phyloP scores from a whole-genome alignment of 2,329 filamentous ascomycete species.

The Claviceps africana region DNA sequence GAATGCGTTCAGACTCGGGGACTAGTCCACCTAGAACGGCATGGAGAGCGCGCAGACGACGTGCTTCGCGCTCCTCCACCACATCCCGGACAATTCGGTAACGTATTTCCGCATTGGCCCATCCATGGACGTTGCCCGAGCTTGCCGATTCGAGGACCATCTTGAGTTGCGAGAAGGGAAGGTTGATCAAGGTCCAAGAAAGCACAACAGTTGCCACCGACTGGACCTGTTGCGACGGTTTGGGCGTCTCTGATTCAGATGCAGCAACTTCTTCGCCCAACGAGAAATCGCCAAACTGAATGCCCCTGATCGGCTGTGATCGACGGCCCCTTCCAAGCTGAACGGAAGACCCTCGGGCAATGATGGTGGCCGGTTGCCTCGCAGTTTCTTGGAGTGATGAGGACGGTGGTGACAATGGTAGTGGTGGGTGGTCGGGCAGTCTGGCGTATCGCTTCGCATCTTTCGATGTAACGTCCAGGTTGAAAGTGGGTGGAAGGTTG shows the following conservation, averaged over 20 bases:
- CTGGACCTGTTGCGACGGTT: constrained; percentile 13
- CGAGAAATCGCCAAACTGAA: constrained; percentile 58
- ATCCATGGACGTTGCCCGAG: constrained; percentile 36
- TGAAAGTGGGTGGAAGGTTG: constrained; percentile 46
- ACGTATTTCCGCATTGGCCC: constrained; percentile 32
- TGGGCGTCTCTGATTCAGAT: constrained; percentile 18
- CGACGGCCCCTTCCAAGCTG: constrained; percentile 25
- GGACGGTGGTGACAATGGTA: constrained; percentile 6
- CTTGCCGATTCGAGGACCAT: constrained; percentile 46
- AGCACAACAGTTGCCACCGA: constrained; percentile 33
- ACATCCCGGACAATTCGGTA: constrained; percentile 35
- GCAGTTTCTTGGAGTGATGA: constrained; percentile 5
- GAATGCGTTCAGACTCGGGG: constrained; percentile 21
- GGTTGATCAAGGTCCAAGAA: constrained; percentile 53
- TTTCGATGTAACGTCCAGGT: constrained; percentile 33
- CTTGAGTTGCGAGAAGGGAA: constrained; percentile 55
- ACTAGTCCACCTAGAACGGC: constrained; percentile 24
- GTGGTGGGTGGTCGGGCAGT: constrained; percentile 18
- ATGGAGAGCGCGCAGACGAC: constrained; percentile 33
- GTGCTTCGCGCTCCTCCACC: constrained; percentile 42
- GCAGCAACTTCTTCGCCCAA: constrained; percentile 15
- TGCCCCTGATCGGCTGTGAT: constrained; percentile 42
- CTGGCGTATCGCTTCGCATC: constrained; percentile 26
- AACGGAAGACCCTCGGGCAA: constrained; percentile 24
- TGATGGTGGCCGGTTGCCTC: constrained; percentile 11